phyloP scores from a whole-genome alignment of 805 yeast genomes.

The Suhomyces sp. region DNA sequence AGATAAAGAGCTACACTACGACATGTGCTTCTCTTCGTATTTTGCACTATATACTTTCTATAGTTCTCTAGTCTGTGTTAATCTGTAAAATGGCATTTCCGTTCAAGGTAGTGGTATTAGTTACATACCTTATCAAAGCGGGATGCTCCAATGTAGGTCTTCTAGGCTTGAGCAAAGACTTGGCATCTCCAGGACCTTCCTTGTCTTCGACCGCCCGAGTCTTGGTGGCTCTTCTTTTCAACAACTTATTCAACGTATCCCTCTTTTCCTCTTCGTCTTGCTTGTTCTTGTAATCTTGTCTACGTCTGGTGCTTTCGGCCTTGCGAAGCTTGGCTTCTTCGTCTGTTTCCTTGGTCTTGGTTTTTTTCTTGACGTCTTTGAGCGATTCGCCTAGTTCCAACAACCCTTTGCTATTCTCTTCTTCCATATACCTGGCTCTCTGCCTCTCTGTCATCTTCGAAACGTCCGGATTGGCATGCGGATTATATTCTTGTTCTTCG shows the following conservation, averaged over 20 bases:
- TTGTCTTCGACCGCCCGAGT: slow-evolving; percentile 43
- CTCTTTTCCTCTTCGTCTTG: slow-evolving; percentile 88
- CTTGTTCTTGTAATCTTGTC: slow-evolving; percentile 80
- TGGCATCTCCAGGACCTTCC: slow-evolving; percentile 23
- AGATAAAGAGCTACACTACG: too few relatives aligned
- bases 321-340: slow-evolving; percentile 80
- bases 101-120: slow-evolving; percentile 13
- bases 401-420: slow-evolving; percentile 21
- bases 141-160: slow-evolving; percentile 45
- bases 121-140: slow-evolving; percentile 43
- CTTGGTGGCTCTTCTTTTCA: slow-evolving; percentile 80
- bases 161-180: slow-evolving; percentile 29
- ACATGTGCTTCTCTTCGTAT: too few relatives aligned
- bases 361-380: slow-evolving; percentile 32
- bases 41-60: too few relatives aligned
- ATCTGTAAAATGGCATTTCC: slow-evolving; percentile 1
- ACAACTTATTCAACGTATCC: slow-evolving; percentile 82
- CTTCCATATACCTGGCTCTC: slow-evolving; percentile 42
- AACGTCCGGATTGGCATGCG: slow-evolving; percentile 39
- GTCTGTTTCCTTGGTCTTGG: slow-evolving; percentile 64
- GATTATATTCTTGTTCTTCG: slow-evolving; percentile 44
- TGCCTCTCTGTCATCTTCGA: slow-evolving; percentile 57
- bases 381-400: slow-evolving; percentile 28
- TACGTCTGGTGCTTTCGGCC: slow-evolving; percentile 83
- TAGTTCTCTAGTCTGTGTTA: not conserved